Conservation (phyloP, 129 eudicot genomes). For the Flaveria linearis region DNA sequence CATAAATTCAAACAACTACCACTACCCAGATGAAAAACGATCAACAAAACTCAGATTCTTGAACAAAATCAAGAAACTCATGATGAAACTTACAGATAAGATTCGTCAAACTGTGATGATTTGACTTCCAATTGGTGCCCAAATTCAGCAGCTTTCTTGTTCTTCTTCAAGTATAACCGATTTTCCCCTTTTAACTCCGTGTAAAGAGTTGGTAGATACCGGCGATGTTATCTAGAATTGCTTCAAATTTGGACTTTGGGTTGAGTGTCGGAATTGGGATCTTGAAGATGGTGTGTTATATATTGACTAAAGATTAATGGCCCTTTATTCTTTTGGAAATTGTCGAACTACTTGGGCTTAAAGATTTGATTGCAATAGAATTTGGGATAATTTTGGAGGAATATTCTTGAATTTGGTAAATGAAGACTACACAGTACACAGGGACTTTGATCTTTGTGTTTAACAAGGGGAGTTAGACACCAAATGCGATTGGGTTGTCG, state of each 20-base stretch:
- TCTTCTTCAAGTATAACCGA: slow-evolving; percentile 11
- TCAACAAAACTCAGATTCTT: slow-evolving; percentile 12
- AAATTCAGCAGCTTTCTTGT: slow-evolving; percentile 15
- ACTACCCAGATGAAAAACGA: slow-evolving; percentile 11
- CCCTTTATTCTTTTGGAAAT: slow-evolving; percentile 3
- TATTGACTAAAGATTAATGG: slow-evolving; percentile 20
- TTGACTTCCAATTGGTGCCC: slow-evolving; percentile 25
- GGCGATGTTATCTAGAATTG: slow-evolving; percentile 44
- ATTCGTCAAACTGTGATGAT: slow-evolving; percentile 32
- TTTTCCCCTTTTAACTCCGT: slow-evolving; percentile 9
- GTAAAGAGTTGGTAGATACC: slow-evolving; percentile 35
- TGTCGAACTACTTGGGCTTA: background rate
- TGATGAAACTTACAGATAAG: slow-evolving; percentile 21
- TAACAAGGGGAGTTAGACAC: background rate
- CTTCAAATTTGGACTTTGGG: slow-evolving; percentile 28
- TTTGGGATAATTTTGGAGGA: slow-evolving; percentile 7
- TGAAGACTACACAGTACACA: background rate
- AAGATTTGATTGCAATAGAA: background rate
- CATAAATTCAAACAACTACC: slow-evolving; percentile 4
- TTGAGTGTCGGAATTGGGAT: slow-evolving; percentile 36
- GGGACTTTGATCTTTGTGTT: background rate
- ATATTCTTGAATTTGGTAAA: slow-evolving; percentile 13
- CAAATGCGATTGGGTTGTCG: too few relatives aligned
- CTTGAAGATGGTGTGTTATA: slow-evolving; percentile 15
- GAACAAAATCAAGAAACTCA: background rate